Base-by-base conservation (phyloP, 306 rosid genomes). In the Sophora flavescens region DNA sequence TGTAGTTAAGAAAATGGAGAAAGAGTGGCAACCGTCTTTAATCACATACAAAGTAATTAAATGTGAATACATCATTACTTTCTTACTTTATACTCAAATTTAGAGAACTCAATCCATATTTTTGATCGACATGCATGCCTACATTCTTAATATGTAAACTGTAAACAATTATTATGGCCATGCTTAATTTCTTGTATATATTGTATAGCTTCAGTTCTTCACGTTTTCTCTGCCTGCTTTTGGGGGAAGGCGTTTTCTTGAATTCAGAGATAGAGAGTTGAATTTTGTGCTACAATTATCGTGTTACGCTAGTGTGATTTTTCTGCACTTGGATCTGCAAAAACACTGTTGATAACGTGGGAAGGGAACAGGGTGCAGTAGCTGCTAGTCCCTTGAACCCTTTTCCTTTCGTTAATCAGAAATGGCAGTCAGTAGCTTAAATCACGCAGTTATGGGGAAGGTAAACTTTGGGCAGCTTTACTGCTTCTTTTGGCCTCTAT, bases 381-480 rank as follows among this genome's bases (percentile, higher is more conserved):
- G 74, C 3, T 28, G 74, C 3, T 28, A 58, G 82, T 48, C 76
- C 62, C 18, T 16, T 65, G 72, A 61, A 50, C 28, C 50, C 33
- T 64, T 56, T 57, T 14, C 13, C 65, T 72, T 72, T 6, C 13
- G 38, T 63, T 67, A 2, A 77, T 44, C 86, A 82, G 80, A 77
- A 58, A 67, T 59, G 69, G 80, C 80, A 82, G 76, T 82, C 54
- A 77, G 54, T 47, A 45, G 81, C 78, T 59, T 33, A 62, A 68
- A 81, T 81, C 82, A 59, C 75, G 39, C 80, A 77, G 80, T 84
- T 78, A 63, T 68, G 73, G 91, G 91, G 86, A 89, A 89, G 64
- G 80, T 75, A 87, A 89, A 87, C 73, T 70, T 75, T 85, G 38
- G 68, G 16, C 87, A 83, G 79, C 88, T 78, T 75, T 69, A 39